Conservation (phyloP, 1,284 basidiomycete species). For the Apiotrichum sp. region DNA sequence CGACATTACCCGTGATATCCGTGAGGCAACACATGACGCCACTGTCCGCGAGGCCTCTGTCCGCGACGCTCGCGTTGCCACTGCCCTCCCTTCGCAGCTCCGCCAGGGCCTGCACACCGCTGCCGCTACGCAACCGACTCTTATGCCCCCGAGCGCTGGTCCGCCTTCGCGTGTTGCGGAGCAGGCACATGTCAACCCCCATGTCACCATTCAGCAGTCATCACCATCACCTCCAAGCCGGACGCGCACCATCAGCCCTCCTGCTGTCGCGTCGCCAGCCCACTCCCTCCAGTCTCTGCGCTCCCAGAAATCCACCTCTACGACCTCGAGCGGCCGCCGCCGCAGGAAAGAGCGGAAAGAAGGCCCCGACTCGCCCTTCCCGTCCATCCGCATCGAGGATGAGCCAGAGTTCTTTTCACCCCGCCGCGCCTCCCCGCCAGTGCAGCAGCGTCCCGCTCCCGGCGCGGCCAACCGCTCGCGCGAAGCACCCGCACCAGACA, state of each 20-base stretch:
- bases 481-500: background rate
- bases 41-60: no score
- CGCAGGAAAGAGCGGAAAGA: slow-evolving; percentile 7
- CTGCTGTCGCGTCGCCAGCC: background rate
- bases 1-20: background rate
- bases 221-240: background rate
- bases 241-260: background rate
- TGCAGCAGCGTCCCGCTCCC: background rate
- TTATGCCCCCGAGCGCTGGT: slow-evolving; percentile 23
- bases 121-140: slow-evolving; percentile 16
- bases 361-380: slow-evolving; percentile 59
- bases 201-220: background rate
- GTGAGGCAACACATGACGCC: no score
- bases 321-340: background rate
- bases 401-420: slow-evolving; percentile 74
- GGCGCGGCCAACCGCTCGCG: background rate
- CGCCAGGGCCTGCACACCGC: slow-evolving; percentile 36
- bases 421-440: background rate
- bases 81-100: slow-evolving; percentile 27
- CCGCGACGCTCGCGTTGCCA: no score
- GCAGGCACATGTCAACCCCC: background rate
- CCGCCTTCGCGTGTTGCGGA: slow-evolving; percentile 8
- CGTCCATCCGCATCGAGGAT: slow-evolving; percentile 67
- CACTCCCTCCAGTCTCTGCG: background rate
- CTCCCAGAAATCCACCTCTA: slow-evolving; percentile 1